phyloP scores from a whole-genome alignment of 2,329 filamentous ascomycete genomes.

The Penicillium palitans region DNA sequence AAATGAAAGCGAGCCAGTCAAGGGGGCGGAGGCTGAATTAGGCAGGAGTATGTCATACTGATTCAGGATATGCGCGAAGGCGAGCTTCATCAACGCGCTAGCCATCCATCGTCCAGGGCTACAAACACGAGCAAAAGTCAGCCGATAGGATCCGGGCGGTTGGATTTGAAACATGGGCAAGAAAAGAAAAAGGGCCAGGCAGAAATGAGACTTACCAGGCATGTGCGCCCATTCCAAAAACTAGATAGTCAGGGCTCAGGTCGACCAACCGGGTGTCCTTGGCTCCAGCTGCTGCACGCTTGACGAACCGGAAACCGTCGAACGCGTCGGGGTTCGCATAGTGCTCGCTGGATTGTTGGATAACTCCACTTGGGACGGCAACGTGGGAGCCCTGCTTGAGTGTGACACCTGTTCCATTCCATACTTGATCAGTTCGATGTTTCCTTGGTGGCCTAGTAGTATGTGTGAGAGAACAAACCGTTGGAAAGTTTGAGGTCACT shows the following conservation, averaged over 20 bases:
- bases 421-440: not conserved
- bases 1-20: constrained; percentile 24
- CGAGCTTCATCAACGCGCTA: constrained; percentile 23
- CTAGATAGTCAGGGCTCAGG: constrained; percentile 26
- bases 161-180: constrained; percentile 15
- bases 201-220: constrained; percentile 19
- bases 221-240: constrained; percentile 26
- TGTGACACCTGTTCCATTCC: constrained; percentile 13
- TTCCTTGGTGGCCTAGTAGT: not conserved
- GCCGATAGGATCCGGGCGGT: constrained; percentile 11
- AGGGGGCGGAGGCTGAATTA: not conserved
- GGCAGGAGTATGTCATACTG: constrained; percentile 19
- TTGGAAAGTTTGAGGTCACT: constrained; percentile 19
- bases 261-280: constrained; percentile 18
- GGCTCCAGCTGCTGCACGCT: constrained; percentile 17
- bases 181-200: not conserved
- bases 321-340: constrained; percentile 21
- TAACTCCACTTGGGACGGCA: constrained; percentile 20
- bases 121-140: constrained; percentile 16
- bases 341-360: constrained; percentile 17
- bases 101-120: constrained; percentile 28
- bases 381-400: constrained; percentile 25
- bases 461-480: constrained; percentile 11
- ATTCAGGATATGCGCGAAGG: constrained; percentile 18
- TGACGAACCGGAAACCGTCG: constrained; percentile 24